Percentiles rank a stretch among this genome's conserved stretches.
Conservation (phyloP, 352 stramenopile species). For the Pseudoperonospora humuli region DNA sequence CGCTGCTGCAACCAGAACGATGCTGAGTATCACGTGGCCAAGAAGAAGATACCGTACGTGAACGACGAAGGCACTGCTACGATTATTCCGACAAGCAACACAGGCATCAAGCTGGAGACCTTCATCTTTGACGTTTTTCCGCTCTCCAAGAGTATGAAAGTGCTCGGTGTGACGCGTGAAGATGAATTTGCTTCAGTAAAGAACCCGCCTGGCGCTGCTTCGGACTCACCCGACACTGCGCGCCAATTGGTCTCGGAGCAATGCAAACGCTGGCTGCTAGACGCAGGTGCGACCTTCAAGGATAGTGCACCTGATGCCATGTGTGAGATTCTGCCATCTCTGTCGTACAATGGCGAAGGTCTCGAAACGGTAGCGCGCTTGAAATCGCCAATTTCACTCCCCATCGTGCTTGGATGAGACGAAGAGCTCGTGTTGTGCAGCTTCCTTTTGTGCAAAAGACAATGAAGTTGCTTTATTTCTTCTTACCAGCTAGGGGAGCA, state of each 20-base stretch:
- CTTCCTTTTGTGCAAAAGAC: slow-evolving; percentile 2
- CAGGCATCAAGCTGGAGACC: slow-evolving; percentile 96
- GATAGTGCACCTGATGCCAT: slow-evolving; percentile 23
- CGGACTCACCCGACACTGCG: slow-evolving; percentile 77
- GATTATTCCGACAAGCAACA: slow-evolving; percentile 76
- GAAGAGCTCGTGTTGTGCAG: slow-evolving; percentile 1
- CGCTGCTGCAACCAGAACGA: slow-evolving; percentile 87
- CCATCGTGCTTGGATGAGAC: slow-evolving; percentile 17
- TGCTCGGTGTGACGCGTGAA: slow-evolving; percentile 86
- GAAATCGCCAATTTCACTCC: slow-evolving; percentile 40
- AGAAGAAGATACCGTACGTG: slow-evolving; percentile 96
- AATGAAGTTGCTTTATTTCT: slow-evolving; percentile 13
- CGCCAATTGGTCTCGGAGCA: slow-evolving; percentile 51
- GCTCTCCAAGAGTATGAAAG: slow-evolving; percentile 87
- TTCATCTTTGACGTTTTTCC: slow-evolving; percentile 99
- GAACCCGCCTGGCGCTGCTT: slow-evolving; percentile 63
- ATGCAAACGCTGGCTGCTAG: slow-evolving; percentile 51
- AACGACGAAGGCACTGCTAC: slow-evolving; percentile 78
- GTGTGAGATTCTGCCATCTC: slow-evolving; percentile 67
- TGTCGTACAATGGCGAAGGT: slow-evolving; percentile 83
- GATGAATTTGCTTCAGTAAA: slow-evolving; percentile 90
- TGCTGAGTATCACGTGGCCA: slow-evolving; percentile 93
- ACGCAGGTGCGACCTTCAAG: slow-evolving; percentile 36
- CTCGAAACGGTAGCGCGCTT: slow-evolving; percentile 33
- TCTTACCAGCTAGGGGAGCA: slow-evolving; percentile 21